A percentile compares a stretch with the other conserved stretches of the same genome.
Evolutionary conservation across 352 stramenopile species (phyloP).

Genomic region (Pythium angustatum): DNA sequence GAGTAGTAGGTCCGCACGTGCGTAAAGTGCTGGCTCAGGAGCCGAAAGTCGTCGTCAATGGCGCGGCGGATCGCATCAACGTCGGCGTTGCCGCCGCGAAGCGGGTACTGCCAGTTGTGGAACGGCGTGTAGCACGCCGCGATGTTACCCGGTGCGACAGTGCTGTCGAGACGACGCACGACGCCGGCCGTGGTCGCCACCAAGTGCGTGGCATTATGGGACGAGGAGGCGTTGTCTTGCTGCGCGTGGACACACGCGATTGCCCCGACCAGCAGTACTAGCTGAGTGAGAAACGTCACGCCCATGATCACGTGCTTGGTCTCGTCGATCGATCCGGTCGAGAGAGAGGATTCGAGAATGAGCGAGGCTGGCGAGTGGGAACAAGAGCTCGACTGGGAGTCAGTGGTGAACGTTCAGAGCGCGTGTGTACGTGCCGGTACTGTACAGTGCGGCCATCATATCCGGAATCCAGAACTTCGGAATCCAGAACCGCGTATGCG

Average conservation of each 20-base stretch:
- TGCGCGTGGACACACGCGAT: not conserved
- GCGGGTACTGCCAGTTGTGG: conserved; percentile 52
- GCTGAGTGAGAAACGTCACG: not conserved
- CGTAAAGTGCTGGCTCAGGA: conserved; percentile 46
- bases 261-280: not conserved
- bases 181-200: conserved; percentile 1
- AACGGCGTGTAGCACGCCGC: conserved; percentile 56
- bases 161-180: conserved; percentile 10
- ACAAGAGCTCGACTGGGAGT: too few species aligned
- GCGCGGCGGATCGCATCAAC: conserved; percentile 8
- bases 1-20: conserved; percentile 67
- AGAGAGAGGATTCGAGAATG: too few species aligned
- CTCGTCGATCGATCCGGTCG: not conserved
- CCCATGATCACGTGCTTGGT: not conserved
- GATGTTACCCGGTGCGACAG: conserved; percentile 28
- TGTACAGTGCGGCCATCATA: too few species aligned
- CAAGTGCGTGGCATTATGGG: not conserved
- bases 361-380: too few species aligned
- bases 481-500: too few species aligned
- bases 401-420: too few species aligned
- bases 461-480: too few species aligned
- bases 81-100: conserved; percentile 28
- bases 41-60: conserved; percentile 44
- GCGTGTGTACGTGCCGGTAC: too few species aligned
- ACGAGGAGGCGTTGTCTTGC: not conserved